A percentile compares a stretch with the other conserved stretches of the same genome.
Conservation (phyloP, 768 basidiomycete species). For the Leccinellum rugosiceps region DNA sequence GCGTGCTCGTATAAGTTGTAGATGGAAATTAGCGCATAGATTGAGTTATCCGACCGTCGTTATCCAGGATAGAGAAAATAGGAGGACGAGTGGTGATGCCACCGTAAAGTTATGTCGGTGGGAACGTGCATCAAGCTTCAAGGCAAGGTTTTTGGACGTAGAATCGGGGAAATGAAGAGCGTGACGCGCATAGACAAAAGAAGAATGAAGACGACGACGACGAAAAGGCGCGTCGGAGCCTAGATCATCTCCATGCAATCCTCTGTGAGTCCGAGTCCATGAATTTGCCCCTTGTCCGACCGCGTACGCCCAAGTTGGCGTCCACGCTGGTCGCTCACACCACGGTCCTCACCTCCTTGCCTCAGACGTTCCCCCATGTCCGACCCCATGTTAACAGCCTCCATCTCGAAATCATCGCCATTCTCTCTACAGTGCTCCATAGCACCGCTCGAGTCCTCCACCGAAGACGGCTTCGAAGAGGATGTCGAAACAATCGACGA, state of each 20-base stretch:
- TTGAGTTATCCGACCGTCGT: background rate
- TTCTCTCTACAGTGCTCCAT: background rate
- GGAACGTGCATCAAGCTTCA: background rate
- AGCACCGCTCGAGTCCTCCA: background rate
- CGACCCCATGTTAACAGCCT: slow-evolving; percentile 1
- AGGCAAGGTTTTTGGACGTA: background rate
- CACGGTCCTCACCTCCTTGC: background rate
- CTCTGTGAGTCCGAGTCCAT: slow-evolving; percentile 5
- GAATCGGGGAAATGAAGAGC: background rate
- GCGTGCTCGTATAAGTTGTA: background rate
- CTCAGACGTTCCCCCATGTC: slow-evolving; percentile 5
- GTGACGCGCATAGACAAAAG: background rate
- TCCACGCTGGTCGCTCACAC: slow-evolving; percentile 11
- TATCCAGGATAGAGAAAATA: background rate
- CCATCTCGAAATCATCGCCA: slow-evolving; percentile 21
- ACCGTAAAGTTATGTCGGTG: background rate
- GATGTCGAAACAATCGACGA: slow-evolving; percentile 4
- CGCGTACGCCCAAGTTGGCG: slow-evolving; percentile 18
- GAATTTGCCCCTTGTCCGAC: slow-evolving; percentile 11
- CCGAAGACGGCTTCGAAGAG: slow-evolving; percentile 12
- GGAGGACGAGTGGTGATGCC: background rate
- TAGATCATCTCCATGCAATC: slow-evolving; percentile 19
- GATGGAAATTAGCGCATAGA: background rate
- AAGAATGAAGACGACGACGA: background rate
- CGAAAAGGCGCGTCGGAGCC: background rate